Percentiles rank a stretch among this genome's conserved stretches.
phyloP scores from a whole-genome alignment of 768 basidiomycete genomes.

The Agrocybe praecox region DNA sequence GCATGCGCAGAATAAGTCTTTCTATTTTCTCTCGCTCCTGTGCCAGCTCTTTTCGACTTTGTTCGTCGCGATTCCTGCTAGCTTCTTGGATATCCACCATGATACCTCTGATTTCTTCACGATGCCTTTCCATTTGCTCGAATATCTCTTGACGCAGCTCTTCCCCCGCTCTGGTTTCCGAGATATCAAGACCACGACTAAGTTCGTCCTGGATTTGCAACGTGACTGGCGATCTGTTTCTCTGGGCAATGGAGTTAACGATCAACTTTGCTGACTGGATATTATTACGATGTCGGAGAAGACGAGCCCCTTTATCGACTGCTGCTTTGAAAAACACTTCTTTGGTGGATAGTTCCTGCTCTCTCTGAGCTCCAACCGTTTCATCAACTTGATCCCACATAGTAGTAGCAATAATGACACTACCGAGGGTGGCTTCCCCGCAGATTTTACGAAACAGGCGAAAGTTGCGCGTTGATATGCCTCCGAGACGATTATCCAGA shows the following conservation, averaged over 20 bases:
- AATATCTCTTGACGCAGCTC: conserved; percentile 53
- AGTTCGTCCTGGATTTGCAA: conserved; percentile 60
- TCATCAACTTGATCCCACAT: conserved; percentile 51
- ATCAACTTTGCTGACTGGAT: conserved; percentile 42
- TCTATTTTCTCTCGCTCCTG: conserved; percentile 16
- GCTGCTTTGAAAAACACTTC: conserved; percentile 55
- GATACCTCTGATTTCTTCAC: conserved; percentile 49
- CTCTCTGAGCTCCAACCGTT: conserved; percentile 42
- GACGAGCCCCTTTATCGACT: conserved; percentile 47
- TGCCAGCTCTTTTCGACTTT: conserved; percentile 17
- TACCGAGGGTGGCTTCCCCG: conserved; percentile 48
- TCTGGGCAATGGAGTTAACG: conserved; percentile 42
- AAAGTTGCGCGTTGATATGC: conserved; percentile 52
- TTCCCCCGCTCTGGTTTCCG: conserved; percentile 54
- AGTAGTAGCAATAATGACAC: conserved; percentile 54
- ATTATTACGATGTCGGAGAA: conserved; percentile 44
- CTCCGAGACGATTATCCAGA: conserved; percentile 50
- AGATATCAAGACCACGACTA: conserved; percentile 46
- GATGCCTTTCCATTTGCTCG: conserved; percentile 46
- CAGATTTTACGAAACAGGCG: conserved; percentile 55
- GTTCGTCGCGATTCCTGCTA: conserved; percentile 18
- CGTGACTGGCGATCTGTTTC: conserved; percentile 33
- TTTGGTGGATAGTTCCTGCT: conserved; percentile 41
- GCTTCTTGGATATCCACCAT: conserved; percentile 45
- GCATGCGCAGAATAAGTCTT: conserved; percentile 13